Evolutionary conservation across 768 basidiomycete genomes (phyloP).

Genomic region (Pisolithus albus): DNA sequence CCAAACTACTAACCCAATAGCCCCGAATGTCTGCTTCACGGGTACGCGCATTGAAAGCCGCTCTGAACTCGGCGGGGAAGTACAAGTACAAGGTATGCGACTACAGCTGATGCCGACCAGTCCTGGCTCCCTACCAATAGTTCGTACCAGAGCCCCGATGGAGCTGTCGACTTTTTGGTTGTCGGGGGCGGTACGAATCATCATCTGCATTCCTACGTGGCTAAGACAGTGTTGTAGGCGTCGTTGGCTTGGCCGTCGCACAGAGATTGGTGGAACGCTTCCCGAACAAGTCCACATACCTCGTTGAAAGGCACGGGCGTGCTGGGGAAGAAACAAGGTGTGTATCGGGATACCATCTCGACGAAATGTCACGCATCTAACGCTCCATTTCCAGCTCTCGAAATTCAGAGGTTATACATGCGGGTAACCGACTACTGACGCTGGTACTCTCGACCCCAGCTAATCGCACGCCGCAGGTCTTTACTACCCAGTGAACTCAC

Average conservation of each 20-base stretch:
- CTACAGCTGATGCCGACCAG: background rate
- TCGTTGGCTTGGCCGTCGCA: slow-evolving; percentile 82
- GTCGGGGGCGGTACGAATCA: slow-evolving; percentile 68
- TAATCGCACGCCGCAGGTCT: slow-evolving; percentile 42
- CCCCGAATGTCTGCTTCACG: slow-evolving; percentile 24
- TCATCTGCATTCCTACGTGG: background rate
- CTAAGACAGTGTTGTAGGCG: slow-evolving; percentile 38
- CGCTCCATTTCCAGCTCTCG: slow-evolving; percentile 52
- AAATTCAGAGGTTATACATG: slow-evolving; percentile 94
- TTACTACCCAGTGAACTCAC: slow-evolving; percentile 75
- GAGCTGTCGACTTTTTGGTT: slow-evolving; percentile 73
- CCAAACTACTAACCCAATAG: too few relatives aligned
- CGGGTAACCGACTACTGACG: slow-evolving; percentile 39
- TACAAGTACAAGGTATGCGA: slow-evolving; percentile 56
- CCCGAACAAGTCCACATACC: slow-evolving; percentile 62
- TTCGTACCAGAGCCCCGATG: slow-evolving; percentile 51
- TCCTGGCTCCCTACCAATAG: background rate
- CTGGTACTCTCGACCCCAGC: background rate
- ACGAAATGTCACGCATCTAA: background rate
- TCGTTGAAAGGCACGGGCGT: slow-evolving; percentile 70
- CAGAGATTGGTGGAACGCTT: slow-evolving; percentile 61
- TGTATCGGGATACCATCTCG: background rate
- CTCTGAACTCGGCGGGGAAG: slow-evolving; percentile 53
- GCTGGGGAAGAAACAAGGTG: slow-evolving; percentile 87
- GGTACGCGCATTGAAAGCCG: slow-evolving; percentile 47